A percentile compares a stretch with the other conserved stretches of the same genome.
Evolutionary conservation across 352 stramenopile species (phyloP).

Genomic region (Phytophthora pistaciae): DNA sequence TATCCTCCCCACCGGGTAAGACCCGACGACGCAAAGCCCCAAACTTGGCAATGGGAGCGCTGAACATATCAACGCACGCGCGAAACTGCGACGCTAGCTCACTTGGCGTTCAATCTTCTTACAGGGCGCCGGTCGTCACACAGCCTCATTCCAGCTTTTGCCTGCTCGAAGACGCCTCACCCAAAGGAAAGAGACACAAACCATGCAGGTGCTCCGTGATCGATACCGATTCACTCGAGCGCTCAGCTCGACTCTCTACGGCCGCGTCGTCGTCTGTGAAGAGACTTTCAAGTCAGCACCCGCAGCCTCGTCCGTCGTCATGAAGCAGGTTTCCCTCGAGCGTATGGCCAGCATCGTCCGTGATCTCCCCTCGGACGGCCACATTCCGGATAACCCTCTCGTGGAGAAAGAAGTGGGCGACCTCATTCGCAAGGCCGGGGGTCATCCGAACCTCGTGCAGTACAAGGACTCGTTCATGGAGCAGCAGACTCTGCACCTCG

Average conservation of each 20-base stretch:
- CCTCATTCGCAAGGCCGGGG: slow-evolving; percentile 40
- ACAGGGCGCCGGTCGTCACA: neutral
- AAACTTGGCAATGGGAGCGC: neutral
- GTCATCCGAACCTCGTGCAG: slow-evolving; percentile 55
- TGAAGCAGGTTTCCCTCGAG: slow-evolving; percentile 60
- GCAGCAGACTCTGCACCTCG: slow-evolving; percentile 48
- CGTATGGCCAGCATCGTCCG: slow-evolving; percentile 31
- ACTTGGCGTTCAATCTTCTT: neutral
- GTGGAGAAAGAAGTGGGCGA: slow-evolving; percentile 51
- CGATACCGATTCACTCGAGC: slow-evolving; percentile 42
- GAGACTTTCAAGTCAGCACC: neutral
- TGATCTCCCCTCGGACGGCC: slow-evolving; percentile 25
- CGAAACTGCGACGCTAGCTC: neutral
- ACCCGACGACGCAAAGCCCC: neutral
- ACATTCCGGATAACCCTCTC: slow-evolving; percentile 48
- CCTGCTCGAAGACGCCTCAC: neutral
- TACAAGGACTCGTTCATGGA: slow-evolving; percentile 57
- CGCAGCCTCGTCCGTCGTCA: slow-evolving; percentile 29
- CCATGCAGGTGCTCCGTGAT: slow-evolving; percentile 10
- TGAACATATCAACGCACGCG: neutral
- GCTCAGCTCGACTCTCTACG: slow-evolving; percentile 57
- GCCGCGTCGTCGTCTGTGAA: slow-evolving; percentile 53
- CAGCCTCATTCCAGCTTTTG: neutral
- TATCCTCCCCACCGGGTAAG: neutral
- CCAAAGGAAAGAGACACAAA: neutral